A percentile compares a stretch with the other conserved stretches of the same genome.
Conservation (phyloP, 257 asterid species). For the Jacaranda copaia region DNA sequence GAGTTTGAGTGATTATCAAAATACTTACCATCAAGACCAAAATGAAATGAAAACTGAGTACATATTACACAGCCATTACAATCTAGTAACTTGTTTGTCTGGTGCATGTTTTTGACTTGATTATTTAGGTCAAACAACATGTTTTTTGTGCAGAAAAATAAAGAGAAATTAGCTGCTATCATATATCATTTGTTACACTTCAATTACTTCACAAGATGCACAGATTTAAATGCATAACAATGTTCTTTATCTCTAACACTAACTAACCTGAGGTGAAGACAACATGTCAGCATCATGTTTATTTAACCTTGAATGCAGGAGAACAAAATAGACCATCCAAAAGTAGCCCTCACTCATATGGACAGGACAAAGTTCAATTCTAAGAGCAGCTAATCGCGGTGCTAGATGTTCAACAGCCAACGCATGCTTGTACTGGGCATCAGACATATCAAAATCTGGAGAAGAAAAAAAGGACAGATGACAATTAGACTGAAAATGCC, state of each 20-base stretch:
- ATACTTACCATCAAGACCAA: conserved; percentile 21
- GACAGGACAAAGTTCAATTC: conserved; percentile 93
- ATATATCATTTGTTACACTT: conserved; percentile 22
- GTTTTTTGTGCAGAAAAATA: conserved; percentile 20
- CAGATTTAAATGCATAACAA: conserved; percentile 1
- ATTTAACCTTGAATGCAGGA: conserved; percentile 82
- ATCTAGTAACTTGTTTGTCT: conserved; percentile 12
- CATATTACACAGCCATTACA: conserved; percentile 7
- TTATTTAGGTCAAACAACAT: conserved; percentile 22
- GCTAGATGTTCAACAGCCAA: conserved; percentile 78
- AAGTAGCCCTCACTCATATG: conserved; percentile 92
- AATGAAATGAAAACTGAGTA: conserved; percentile 14
- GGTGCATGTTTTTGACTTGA: conserved; percentile 18
- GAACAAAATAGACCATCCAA: conserved; percentile 99
- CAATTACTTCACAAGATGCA: conserved; percentile 15
- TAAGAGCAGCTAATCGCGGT: conserved; percentile 92
- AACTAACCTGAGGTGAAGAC: conserved; percentile 85
- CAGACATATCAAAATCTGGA: conserved; percentile 85
- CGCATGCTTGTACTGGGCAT: conserved; percentile 79
- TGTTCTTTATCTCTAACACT: conserved; percentile 14
- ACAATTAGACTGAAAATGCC: conserved; percentile 27
- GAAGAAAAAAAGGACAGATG: conserved; percentile 28
- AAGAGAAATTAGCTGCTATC: conserved; percentile 13
- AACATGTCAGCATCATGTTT: conserved; percentile 76
- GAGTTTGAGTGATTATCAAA: not conserved